Base-by-base conservation (phyloP, 495 filamentous ascomycete genomes). In the Daldinia grandis region DNA sequence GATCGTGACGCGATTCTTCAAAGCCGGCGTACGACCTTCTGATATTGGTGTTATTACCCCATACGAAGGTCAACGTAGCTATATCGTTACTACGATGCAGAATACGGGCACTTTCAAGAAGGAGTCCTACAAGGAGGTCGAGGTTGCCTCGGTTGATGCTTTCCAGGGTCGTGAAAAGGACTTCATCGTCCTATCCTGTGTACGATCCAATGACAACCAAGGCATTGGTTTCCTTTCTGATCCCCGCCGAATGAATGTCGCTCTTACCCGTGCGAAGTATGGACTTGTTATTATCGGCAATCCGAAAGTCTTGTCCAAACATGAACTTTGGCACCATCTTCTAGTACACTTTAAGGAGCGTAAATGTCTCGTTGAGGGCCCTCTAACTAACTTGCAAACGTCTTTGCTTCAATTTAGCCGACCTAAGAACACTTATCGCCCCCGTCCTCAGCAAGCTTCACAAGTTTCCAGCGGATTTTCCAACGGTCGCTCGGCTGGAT, bases 141-240 rank as follows among this genome's bases (percentile, higher is more conserved):
- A 99, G 77, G 96, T 98, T 58, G 95, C 95, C 15, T 98, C 95
- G 0, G 95, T 99, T 25, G 95, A 98, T 85, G 95, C 95, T 17
- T 99, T 99, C 87, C 95, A 99, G 78, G 95, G 95, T 19, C 91
- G 95, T 81, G 95, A 99, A 81, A 99, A 99, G 82, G 95, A 99
- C 74, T 99, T 97, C 76, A 98, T 99, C 69, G 94, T 99, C 28
- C 85, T 98, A 12, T 99, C 95, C 60, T 99, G 95, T 79, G 95
- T 99, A 53, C 93, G 95, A 76, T 98, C 95, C 70, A 99, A 99
- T 73, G 96, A 98, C 72, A 97, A 99, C 76, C 95, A 99, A 81
- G 95, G 95, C 68, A 98, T 99, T 75, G 95, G 95, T 80, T 99
- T 99, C 86, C 86, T 99, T 83, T 98, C 95, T 68, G 95, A 99